phyloP scores from a whole-genome alignment of 805 yeast genomes.

The Pichia insulana region DNA sequence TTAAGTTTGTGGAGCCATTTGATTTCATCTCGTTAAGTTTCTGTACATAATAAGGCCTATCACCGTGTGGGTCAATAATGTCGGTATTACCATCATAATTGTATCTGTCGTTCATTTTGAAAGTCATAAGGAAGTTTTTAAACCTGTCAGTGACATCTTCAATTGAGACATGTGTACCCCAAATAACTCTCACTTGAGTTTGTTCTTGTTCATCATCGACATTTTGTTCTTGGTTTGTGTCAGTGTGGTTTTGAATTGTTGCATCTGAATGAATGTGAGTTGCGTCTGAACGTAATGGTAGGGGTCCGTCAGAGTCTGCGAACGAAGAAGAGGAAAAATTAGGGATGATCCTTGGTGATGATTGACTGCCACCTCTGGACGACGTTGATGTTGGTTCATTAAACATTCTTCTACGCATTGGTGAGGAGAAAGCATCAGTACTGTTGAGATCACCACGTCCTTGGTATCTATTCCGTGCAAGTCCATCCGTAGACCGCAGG shows the following conservation, averaged over 20 bases:
- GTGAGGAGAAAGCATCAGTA: constrained; percentile 60
- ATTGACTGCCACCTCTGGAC: background rate
- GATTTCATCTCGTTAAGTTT: constrained; percentile 67
- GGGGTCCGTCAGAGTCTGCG: constrained; percentile 13
- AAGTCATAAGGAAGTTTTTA: constrained; percentile 75
- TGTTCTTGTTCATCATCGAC: constrained; percentile 20
- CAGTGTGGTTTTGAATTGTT: background rate
- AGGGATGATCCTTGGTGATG: constrained; percentile 8
- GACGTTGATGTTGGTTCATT: constrained; percentile 29
- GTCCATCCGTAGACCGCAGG: constrained; percentile 33
- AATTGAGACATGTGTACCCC: constrained; percentile 97
- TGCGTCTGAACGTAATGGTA: constrained; percentile 11
- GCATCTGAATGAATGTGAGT: constrained; percentile 3
- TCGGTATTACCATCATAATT: constrained; percentile 33
- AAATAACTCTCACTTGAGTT: constrained; percentile 84
- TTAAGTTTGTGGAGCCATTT: constrained; percentile 72
- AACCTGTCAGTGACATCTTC: constrained; percentile 77
- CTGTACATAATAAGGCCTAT: constrained; percentile 63
- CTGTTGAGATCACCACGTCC: constrained; percentile 75
- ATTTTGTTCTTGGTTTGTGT: background rate
- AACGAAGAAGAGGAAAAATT: constrained; percentile 16
- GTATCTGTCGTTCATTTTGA: constrained; percentile 68
- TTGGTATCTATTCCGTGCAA: constrained; percentile 37
- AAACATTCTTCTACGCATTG: constrained; percentile 54
- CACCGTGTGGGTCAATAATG: constrained; percentile 45